Base-by-base conservation (phyloP, 2,329 filamentous ascomycete genomes). In the Aspergillus awamori region DNA sequence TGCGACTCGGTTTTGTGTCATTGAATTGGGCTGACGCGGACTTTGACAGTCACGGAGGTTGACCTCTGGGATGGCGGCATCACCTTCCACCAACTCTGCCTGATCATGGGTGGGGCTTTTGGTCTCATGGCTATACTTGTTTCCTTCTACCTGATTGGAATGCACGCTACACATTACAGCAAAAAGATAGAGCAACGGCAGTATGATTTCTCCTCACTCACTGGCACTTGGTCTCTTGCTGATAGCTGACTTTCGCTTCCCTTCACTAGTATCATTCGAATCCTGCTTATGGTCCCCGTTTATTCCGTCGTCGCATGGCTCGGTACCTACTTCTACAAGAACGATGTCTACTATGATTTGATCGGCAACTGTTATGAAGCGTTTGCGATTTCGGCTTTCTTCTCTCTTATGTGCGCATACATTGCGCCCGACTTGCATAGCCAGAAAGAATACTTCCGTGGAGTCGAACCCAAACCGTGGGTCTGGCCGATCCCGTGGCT, bases 331-430 rank as follows among this genome's bases (percentile, higher is more conserved):
- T 93, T 85, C 79, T 94, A 95, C 80, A 86, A 84, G 74, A 85
- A 93, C 70, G 87, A 89, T 53, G 86, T 95, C 59, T 96, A 96
- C 79, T 95, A 89, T 74, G 84, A 91, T 71, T 88, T 95, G 56
- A 80, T 94, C 47, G 87, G 90, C 69, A 90, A 95, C 74, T 94
- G 91, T 77, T 96, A 96, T 76, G 92, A 96, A 79, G 91, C 92
- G 10, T 94, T 96, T 70, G 91, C 91, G 60, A 93, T 96, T 65
- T 89, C 90, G 30, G 91, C 90, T 65, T 96, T 96, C 81, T 96
- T 96, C 77, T 87, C 89, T 8, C 81, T 96, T 51, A 80, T 96
- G 71, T 95, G 91, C 74, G 85, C 92, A 71, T 95, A 95, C 75
- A 83, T 92, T 63, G 90, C 89, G 5, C 89, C 90, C 7, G 87